Evolutionary conservation across 2,329 filamentous ascomycete genomes (phyloP), one percentile per base, ranked within the genome.

Genomic region (Cryphonectria japonica): DNA sequence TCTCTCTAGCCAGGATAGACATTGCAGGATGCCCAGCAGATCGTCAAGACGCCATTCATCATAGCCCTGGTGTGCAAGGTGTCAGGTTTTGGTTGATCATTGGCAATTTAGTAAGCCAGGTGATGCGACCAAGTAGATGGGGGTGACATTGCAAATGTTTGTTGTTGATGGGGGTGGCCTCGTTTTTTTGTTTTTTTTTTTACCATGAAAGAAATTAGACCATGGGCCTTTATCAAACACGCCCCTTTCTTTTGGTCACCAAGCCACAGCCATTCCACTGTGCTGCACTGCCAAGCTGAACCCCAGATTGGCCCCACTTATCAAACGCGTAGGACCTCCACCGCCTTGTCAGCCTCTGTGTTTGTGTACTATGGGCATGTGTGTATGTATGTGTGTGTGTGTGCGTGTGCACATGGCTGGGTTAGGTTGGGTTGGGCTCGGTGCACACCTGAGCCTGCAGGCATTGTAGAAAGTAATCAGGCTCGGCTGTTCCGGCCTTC

Each of bases 241-340:
- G 37, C 41, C 63, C 63, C 63, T 50, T 65, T 65, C 41, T 50
- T 65, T 46, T 46, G 39, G 13, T 50, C 43, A 46, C 37, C 63
- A 65, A 46, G 61, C 5, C 26, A 43, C 63, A 65, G 63, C 41
- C 14, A 34, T 19, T 34, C 41, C 39, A 34, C 11, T 50, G 41
- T 32, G 14, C 50, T 65, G 63, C 43, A 65, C 63, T 65, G 63
- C 63, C 63, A 65, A 50, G 63, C 41, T 65, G 63, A 65, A 65
- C 43, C 63, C 63, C 63, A 65, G 63, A 43, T 14, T 34, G 43
- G n/a, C 41, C 60, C 63, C 63, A 46, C 41, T 50, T 50, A 52
- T 52, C 41, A 19, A 32, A 65, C 41, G 41, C 41, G 29, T 65
- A 65, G 63, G 63, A 32, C 41, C 63, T 50, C 63, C 63, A 65